Conservation (phyloP, 2,329 filamentous ascomycete species). For the Ceratocystis cubensis region DNA sequence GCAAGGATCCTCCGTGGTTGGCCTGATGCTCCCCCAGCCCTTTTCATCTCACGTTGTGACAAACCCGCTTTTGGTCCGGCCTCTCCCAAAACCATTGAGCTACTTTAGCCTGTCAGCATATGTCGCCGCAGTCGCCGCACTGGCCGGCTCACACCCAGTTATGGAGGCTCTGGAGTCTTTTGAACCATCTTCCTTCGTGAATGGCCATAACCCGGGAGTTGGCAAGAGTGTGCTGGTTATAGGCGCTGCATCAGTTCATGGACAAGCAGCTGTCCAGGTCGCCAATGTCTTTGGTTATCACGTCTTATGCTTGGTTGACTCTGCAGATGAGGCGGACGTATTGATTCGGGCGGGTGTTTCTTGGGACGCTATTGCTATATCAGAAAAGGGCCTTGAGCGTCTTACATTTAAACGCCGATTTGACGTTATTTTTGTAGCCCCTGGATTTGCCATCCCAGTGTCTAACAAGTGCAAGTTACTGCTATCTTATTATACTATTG, state of each 20-base stretch:
- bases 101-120: conserved; percentile 18
- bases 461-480: conserved; percentile 28
- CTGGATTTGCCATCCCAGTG: neutral
- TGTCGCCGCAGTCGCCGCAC: conserved; percentile 14
- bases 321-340: conserved; percentile 29
- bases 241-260: conserved; percentile 26
- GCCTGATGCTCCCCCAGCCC: conserved; percentile 10
- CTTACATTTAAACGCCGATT: neutral
- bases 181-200: neutral
- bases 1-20: conserved; percentile 5
- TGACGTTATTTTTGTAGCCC: conserved; percentile 4
- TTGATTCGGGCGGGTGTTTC: conserved; percentile 30
- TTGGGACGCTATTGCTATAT: conserved; percentile 29
- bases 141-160: neutral
- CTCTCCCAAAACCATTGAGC: neutral
- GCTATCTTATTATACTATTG: neutral
- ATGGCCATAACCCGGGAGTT: neutral
- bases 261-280: conserved; percentile 34
- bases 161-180: conserved; percentile 9
- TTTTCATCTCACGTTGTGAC: conserved; percentile 2
- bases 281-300: conserved; percentile 30
- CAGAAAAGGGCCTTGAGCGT: conserved; percentile 5
- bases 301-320: conserved; percentile 33
- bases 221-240: conserved; percentile 11
- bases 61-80: conserved; percentile 6